Conservation (phyloP, 2,329 filamentous ascomycete species). For the Geosmithia flava region DNA sequence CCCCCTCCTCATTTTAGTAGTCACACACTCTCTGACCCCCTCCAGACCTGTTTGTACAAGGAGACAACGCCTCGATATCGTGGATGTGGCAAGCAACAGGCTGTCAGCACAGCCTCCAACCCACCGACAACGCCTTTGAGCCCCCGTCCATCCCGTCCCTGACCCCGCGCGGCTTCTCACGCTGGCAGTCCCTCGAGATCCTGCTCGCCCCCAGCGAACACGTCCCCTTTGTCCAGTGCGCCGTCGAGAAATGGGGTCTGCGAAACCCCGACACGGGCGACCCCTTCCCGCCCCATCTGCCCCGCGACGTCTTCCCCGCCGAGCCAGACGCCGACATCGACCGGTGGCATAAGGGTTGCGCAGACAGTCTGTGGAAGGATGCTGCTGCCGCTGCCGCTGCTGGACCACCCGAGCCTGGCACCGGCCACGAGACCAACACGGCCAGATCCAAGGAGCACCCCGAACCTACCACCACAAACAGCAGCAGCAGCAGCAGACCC, state of each 20-base stretch:
- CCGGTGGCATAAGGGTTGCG: constrained; percentile 73
- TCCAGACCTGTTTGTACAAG: constrained; percentile 64
- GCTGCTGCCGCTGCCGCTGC: constrained; percentile 12
- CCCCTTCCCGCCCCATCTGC: constrained; percentile 48
- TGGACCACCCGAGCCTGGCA: neutral
- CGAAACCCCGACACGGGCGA: constrained; percentile 62
- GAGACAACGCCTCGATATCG: constrained; percentile 62
- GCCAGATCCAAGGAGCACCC: no score
- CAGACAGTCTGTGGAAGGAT: constrained; percentile 55
- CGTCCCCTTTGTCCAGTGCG: constrained; percentile 69
- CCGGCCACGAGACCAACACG: no score
- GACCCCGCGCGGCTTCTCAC: constrained; percentile 72
- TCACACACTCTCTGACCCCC: neutral
- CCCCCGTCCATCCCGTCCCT: constrained; percentile 72
- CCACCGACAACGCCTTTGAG: constrained; percentile 58
- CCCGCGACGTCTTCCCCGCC: constrained; percentile 53
- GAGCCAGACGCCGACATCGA: constrained; percentile 70
- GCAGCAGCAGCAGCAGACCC: neutral
- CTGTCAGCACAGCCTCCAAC: constrained; percentile 79
- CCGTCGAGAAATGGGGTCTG: constrained; percentile 66
- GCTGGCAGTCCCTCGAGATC: constrained; percentile 89
- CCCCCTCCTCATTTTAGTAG: neutral
- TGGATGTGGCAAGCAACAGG: constrained; percentile 89
- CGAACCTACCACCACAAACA: no score
- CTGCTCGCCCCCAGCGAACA: constrained; percentile 82